A percentile compares a stretch with the other conserved stretches of the same genome.
phyloP scores from a whole-genome alignment of 75 land plant species.

The Selaginella moellendorffii region DNA sequence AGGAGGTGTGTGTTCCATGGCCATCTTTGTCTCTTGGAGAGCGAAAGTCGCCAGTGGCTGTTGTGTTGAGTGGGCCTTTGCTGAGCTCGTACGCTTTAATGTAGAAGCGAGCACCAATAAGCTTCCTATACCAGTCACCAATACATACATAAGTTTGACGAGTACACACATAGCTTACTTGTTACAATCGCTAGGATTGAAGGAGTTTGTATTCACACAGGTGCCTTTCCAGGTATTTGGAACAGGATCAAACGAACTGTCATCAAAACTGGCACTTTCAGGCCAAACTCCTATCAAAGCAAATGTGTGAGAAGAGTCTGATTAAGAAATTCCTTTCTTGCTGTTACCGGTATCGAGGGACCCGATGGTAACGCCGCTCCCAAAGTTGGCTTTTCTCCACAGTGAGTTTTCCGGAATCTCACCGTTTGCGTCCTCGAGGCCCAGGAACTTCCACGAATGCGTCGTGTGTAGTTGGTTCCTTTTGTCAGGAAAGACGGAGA shows the following conservation, averaged over 20 bases:
- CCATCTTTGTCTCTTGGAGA: conserved; percentile 16
- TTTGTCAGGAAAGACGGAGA: conserved; percentile 6
- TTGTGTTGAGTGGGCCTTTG: not conserved
- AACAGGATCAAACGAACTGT: conserved; percentile 5
- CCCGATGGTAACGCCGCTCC: conserved; percentile 1
- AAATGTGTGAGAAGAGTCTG: not conserved
- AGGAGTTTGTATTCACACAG: not conserved
- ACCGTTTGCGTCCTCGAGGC: not conserved
- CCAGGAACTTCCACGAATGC: not conserved
- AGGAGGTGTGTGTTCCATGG: conserved; percentile 19
- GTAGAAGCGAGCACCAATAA: conserved; percentile 4
- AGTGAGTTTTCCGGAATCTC: conserved; percentile 3
- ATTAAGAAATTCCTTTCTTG: not conserved
- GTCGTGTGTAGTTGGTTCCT: not conserved
- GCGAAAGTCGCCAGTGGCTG: conserved; percentile 1
- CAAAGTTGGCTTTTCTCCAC: conserved; percentile 2
- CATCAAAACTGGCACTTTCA: not conserved
- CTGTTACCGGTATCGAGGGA: conserved; percentile 7
- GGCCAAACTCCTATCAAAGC: not conserved
- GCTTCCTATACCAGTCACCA: not conserved
- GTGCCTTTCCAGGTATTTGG: conserved; percentile 3
- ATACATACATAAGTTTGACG: not conserved
- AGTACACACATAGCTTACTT: conserved; percentile 1
- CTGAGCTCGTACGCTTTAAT: not conserved
- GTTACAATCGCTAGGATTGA: not conserved